Conservation (phyloP, 1,284 basidiomycete species). For the Cutaneotrichosporon cutaneum region DNA sequence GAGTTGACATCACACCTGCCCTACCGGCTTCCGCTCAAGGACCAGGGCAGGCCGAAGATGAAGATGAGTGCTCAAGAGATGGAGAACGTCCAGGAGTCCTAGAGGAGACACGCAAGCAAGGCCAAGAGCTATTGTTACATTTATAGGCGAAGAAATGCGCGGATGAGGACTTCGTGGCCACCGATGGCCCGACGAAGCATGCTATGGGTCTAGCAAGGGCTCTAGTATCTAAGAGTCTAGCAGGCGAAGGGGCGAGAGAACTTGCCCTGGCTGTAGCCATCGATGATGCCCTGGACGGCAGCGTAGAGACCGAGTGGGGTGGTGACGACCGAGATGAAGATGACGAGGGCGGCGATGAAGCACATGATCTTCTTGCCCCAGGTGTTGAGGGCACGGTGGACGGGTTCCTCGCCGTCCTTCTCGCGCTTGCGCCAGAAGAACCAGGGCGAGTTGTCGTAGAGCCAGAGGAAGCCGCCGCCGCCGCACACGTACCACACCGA, state of each 20-base stretch:
- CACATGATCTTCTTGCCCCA: conserved; percentile 28
- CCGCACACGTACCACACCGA: conserved; percentile 47
- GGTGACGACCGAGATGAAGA: conserved; percentile 38
- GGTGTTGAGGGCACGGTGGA: conserved; percentile 18
- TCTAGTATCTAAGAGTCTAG: conserved; percentile 20
- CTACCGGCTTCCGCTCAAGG: too few relatives aligned
- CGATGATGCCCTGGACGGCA: conserved; percentile 41
- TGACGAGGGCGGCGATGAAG: conserved; percentile 18
- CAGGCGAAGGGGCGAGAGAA: conserved; percentile 46
- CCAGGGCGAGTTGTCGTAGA: conserved; percentile 35
- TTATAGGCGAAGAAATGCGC: background rate
- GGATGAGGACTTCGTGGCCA: too few relatives aligned
- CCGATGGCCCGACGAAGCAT: background rate
- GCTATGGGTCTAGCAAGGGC: background rate
- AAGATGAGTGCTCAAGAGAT: too few relatives aligned
- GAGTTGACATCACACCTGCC: too few relatives aligned
- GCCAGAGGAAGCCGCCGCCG: conserved; percentile 42
- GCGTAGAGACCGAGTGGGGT: conserved; percentile 47
- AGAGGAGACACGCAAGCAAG: too few relatives aligned
- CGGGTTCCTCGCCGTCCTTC: conserved; percentile 9
- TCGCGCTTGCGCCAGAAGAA: conserved; percentile 25
- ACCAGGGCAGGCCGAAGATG: too few relatives aligned
- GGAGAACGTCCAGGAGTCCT: too few relatives aligned
- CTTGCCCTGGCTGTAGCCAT: conserved; percentile 37
- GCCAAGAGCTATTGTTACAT: background rate